Evolutionary conservation across 176 grass and related monocot genomes (phyloP).

Genomic region (Oryza officinalis): DNA sequence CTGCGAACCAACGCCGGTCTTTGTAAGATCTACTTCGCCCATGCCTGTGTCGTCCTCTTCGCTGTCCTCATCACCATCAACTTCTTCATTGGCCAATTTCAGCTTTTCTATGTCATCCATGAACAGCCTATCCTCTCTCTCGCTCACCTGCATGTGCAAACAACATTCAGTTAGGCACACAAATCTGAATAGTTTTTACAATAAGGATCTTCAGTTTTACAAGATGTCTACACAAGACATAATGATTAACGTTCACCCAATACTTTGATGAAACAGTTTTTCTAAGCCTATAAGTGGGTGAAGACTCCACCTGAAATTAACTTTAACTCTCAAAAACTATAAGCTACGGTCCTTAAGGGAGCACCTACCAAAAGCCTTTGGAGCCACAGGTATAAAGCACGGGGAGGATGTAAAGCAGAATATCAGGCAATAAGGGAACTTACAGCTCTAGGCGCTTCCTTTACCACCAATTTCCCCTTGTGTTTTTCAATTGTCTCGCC

Average conservation of each 20-base stretch:
- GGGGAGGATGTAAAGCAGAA: no score
- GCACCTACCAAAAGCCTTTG: no score
- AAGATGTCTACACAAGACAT: not conserved
- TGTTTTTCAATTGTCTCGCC: conserved; percentile 54
- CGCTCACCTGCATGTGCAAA: conserved; percentile 60
- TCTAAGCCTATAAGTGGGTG: no score
- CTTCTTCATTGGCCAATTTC: conserved; percentile 46
- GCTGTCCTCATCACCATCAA: conserved; percentile 61
- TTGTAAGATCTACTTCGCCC: conserved; percentile 54
- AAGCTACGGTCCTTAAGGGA: no score
- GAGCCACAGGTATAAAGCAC: no score
- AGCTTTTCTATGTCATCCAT: conserved; percentile 56
- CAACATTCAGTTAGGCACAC: not conserved
- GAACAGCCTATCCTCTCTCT: conserved; percentile 62
- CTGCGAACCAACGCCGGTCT: conserved; percentile 30
- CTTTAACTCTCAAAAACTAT: no score
- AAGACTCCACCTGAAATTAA: no score
- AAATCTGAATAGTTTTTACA: no score
- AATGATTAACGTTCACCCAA: not conserved
- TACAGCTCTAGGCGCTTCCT: conserved; percentile 76
- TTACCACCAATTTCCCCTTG: conserved; percentile 67
- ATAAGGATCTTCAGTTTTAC: not conserved
- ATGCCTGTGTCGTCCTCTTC: conserved; percentile 71
- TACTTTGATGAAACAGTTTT: not conserved
- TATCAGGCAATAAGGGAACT: conserved; percentile 13